Conservation (phyloP, 345 rosid genomes). For the Acer negundo region DNA sequence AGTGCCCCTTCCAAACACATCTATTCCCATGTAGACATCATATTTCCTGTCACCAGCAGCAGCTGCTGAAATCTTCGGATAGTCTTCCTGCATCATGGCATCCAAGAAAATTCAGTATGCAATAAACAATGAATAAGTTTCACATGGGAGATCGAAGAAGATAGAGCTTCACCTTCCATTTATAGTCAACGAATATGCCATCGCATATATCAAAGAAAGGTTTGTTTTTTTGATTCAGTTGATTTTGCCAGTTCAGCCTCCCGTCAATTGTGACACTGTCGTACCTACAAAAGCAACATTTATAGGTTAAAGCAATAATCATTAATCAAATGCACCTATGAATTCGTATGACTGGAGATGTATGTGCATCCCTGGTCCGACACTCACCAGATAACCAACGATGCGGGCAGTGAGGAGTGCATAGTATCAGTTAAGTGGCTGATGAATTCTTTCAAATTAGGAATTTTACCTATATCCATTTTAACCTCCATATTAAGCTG, state of each 20-base stretch:
- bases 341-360: background rate
- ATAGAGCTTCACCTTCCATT: conserved; percentile 61
- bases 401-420: conserved; percentile 70
- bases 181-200: conserved; percentile 75
- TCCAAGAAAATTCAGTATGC: conserved; percentile 10
- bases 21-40: conserved; percentile 89
- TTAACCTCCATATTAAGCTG: conserved; percentile 78
- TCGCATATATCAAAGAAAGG: conserved; percentile 86
- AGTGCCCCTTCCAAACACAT: conserved; percentile 75
- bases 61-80: conserved; percentile 62
- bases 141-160: background rate
- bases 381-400: conserved; percentile 78
- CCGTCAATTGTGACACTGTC: conserved; percentile 72
- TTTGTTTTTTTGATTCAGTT: conserved; percentile 61
- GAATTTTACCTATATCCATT: conserved; percentile 49
- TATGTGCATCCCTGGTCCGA: background rate
- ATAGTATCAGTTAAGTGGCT: conserved; percentile 65
- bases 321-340: conserved; percentile 6
- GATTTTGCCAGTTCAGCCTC: conserved; percentile 63
- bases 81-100: conserved; percentile 48
- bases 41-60: conserved; percentile 73
- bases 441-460: conserved; percentile 65
- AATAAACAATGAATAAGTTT: background rate
- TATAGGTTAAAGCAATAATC: background rate
- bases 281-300: conserved; percentile 51